Base-by-base conservation (phyloP, 139 green algal species). In the Chlorella sp. region DNA sequence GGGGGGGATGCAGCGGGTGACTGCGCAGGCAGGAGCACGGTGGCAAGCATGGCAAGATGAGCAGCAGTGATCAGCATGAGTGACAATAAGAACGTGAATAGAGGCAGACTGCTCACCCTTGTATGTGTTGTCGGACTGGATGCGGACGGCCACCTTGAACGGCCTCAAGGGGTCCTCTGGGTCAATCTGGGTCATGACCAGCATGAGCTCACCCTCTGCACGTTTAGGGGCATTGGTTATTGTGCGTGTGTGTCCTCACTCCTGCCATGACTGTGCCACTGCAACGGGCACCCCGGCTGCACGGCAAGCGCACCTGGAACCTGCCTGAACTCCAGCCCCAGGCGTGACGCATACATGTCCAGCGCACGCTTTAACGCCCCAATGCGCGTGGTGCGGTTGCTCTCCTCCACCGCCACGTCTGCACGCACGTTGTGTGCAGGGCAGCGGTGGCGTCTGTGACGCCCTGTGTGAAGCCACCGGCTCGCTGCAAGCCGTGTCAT, bases 171-270 rank as follows among this genome's bases (percentile, higher is more conserved):
- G 78, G 30, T 72, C 22, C 14, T 49, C 27, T 3, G 60, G 5
- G 31, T 78, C 51, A 34, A 84, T 67, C 60, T 84, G 78, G 5
- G 78, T 80, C 31, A 84, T 80, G 30, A 66, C 27, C 65, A 80
- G 59, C 34, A 71, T 50, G 55, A 84, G 66, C 60, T 78, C 78
- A 62, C 71, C 73, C 73, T 65, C 72, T 29, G n/a, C 17, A 55
- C 6, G 30, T 64, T 10, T 10, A 27, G 59, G 59, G 49, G 10
- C 49, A 59, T 59, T 10, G 17, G 49, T 17, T 26, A 10, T 59
- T 17, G 10, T 17, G 20, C 49, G 14, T 20, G 49, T 59, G 20
- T 20, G 20, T 14, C 49, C 49, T 26, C 20, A 20, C 14, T 59
- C 49, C 14, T 14, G 20, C 14, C 49, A 59, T 59, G 49, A 14